These are phyloP conservation scores for Pichia sp. DNA, from an alignment of 1,139 yeast genomes.

Conservation along the genomic window DNA sequence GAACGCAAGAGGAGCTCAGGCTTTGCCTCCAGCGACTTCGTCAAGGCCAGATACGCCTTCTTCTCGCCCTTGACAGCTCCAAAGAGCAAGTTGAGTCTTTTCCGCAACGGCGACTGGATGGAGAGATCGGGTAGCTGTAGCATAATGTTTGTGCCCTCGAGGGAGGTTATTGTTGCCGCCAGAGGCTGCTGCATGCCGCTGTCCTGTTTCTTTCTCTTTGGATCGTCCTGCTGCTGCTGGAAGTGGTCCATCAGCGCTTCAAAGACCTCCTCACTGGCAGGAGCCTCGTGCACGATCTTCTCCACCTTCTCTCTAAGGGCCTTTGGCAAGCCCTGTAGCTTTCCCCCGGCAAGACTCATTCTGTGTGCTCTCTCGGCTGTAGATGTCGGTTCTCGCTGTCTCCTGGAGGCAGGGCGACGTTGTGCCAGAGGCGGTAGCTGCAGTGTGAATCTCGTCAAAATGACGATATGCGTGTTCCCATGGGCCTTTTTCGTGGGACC, in stretches of 20 bases:
- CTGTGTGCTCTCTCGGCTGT: background rate
- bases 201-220: constrained; percentile 26
- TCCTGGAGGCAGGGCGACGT: too few relatives aligned
- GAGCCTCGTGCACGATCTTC: constrained; percentile 26
- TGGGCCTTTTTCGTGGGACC: too few relatives aligned
- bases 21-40: constrained; percentile 36
- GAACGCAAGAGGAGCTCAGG: constrained; percentile 37
- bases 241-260: constrained; percentile 29
- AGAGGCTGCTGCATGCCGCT: background rate
- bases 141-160: constrained; percentile 37
- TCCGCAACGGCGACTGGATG: constrained; percentile 48
- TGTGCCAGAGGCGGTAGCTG: too few relatives aligned
- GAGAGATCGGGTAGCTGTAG: constrained; percentile 45
- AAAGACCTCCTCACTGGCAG: constrained; percentile 31
- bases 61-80: constrained; percentile 28
- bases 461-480: too few relatives aligned
- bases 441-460: too few relatives aligned
- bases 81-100: constrained; percentile 40
- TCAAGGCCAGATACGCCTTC: constrained; percentile 37
- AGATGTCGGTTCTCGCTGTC: background rate
- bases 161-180: constrained; percentile 2
- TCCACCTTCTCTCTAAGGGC: constrained; percentile 27
- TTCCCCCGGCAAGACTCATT: background rate
- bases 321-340: constrained; percentile 8
- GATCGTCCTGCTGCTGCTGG: constrained; percentile 7